Conservation (phyloP, 2,329 filamentous ascomycete genomes). For the Sphaerulina musiva region DNA sequence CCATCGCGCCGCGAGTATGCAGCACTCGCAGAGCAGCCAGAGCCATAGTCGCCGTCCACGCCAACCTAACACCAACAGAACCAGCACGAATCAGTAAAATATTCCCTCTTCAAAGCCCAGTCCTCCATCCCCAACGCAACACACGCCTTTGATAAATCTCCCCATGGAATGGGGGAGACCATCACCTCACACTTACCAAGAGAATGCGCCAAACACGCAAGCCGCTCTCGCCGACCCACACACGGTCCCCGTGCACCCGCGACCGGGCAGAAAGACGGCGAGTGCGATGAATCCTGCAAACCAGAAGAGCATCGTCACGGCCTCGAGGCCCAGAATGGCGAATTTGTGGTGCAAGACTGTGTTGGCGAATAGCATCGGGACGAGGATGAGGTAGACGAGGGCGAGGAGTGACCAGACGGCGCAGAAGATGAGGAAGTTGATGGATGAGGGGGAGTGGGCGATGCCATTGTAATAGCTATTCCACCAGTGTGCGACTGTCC, state of each 20-base stretch:
- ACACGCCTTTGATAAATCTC: too few species aligned
- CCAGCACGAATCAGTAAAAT: background rate
- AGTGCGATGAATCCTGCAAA: constrained; percentile 78
- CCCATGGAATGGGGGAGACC: background rate
- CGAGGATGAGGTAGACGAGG: constrained; percentile 62
- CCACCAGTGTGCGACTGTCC: constrained; percentile 7
- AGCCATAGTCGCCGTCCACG: constrained; percentile 47
- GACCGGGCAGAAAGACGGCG: constrained; percentile 57
- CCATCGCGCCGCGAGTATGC: constrained; percentile 30
- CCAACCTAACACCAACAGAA: constrained; percentile 37
- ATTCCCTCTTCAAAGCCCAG: too few species aligned
- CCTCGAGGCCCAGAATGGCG: constrained; percentile 61
- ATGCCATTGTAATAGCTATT: background rate
- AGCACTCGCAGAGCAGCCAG: constrained; percentile 45
- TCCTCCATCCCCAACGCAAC: too few species aligned
- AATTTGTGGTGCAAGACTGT: constrained; percentile 55
- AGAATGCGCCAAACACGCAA: constrained; percentile 60
- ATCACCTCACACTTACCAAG: constrained; percentile 42
- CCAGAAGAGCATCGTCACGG: constrained; percentile 78
- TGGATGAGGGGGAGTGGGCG: constrained; percentile 46
- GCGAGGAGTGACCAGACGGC: constrained; percentile 67
- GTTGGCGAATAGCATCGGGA: constrained; percentile 43
- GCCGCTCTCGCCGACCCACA: constrained; percentile 51
- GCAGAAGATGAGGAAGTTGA: constrained; percentile 76
- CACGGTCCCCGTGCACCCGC: constrained; percentile 46